Evolutionary conservation across 2,329 filamentous ascomycete species (phyloP), one percentile per base, ranked within the genome.

Genomic region (Chaetothyriales sp.): DNA sequence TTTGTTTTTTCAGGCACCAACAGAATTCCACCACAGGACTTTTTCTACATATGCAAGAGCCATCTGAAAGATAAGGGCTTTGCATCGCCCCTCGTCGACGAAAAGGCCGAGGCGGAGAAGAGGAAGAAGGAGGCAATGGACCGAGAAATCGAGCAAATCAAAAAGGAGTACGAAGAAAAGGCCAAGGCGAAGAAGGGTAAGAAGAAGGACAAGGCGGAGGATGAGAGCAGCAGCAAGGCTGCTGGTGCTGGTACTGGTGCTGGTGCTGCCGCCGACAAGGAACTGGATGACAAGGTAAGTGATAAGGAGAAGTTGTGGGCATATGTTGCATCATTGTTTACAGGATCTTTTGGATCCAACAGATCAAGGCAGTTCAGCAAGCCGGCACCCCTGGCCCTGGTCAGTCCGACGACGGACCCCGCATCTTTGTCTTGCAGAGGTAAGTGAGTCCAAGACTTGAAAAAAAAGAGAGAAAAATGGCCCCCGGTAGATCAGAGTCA

Each of bases 21-120:
- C 32, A 39, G 32, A 39, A 15, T 3, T 18, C n/a, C 44, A 48
- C 59, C 43, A 18, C 56, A 82, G 79, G 88, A 95, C 64, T 93
- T 88, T 68, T 96, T 98, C 71, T 95, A 93, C 64, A 78, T 93
- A 44, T 98, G 92, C 61, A 75, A 81, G 5, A 73, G 76, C 28
- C 92, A 98, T 66, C 71, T 96, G 7, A 86, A 84, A 61, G 92
- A 96, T 62, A 74, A 73, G 28, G 79, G 83, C 43, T 96, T 95
- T 65, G 90, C 85, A 62, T 74, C 74, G 20, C 73, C 79, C 2
- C 64, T 74, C 42, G 57, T 74, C 39, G 68, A 73, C 54, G 60
- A 65, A 44, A 69, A 69, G 48, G 65, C 64, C 20, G 66, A 67
- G 51, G 68, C 63, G 15, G 65, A 63, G 28, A 71, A 67, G 49